Base-by-base conservation (phyloP, 768 basidiomycete genomes). In the Tulasnella sp. region DNA sequence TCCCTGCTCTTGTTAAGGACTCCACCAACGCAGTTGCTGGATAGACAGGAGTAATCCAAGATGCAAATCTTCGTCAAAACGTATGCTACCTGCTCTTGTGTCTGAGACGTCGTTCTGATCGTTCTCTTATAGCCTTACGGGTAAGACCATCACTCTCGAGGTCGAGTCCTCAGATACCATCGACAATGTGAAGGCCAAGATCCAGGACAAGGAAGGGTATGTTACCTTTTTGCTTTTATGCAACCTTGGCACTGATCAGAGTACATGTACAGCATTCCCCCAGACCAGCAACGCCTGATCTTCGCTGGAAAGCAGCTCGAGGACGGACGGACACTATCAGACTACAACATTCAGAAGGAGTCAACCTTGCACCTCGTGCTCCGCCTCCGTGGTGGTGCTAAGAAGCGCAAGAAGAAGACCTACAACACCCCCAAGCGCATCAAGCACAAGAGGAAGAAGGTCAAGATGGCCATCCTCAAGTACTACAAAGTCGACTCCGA, bases 381-480 rank as follows among this genome's bases (percentile, higher is more conserved):
- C 41, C 64, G 96, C 67, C 86, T 99, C 52, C 89, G 93, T 74
- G 96, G 96, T 79, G 96, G 96, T 80, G 91, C 83, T 64, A 97
- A 97, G 84, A 98, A 98, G 83, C 84, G 94, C 72, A 98, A 98
- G 84, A 99, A 98, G 81, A 98, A 98, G 81, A 92, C 90, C 55
- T 97, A 97, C 85, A 92, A 83, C 76, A 94, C 91, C 67, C 92
- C 91, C 73, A 96, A 94, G 81, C 97, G 97, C 81, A 83, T 96
- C 81, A 98, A 96, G 84, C 93, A 94, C 79, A 96, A 96, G 82
- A 84, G 86, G 73, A 97, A 98, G 81, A 96, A 97, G 80, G 90
- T 94, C 78, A 98, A 97, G 85, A 97, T 99, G 91, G 76, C 92
- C 68, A 96, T 98, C 75, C 78, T 99, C 72, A 98, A 98, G 76